Evolutionary conservation across 345 rosid genomes (phyloP).

Genomic region (Mangifera indica): DNA sequence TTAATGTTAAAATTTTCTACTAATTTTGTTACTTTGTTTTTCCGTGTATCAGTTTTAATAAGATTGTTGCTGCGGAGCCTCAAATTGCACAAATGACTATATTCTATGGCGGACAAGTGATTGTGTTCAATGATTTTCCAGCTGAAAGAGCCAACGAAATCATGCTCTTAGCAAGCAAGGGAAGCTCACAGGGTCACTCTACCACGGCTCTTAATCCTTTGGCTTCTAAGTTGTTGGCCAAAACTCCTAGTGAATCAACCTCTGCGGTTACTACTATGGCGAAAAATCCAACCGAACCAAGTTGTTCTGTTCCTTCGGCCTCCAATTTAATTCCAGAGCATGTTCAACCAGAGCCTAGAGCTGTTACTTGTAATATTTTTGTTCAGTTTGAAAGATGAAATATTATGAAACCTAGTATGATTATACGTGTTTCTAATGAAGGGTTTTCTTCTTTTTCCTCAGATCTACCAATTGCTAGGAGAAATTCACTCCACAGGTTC

Average conservation of each 20-base stretch:
- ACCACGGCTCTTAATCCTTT: constrained; percentile 4
- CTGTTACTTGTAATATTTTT: constrained; percentile 52
- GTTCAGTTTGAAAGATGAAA: background rate
- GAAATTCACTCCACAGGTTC: constrained; percentile 93
- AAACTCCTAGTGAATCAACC: constrained; percentile 16
- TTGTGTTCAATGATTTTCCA: constrained; percentile 68
- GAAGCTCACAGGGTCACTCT: constrained; percentile 34
- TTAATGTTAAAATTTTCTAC: background rate
- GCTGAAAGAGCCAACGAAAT: constrained; percentile 80
- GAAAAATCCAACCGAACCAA: constrained; percentile 28
- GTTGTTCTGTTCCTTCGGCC: constrained; percentile 22
- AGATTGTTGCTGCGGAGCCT: constrained; percentile 29
- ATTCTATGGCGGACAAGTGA: constrained; percentile 77
- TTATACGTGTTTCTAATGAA: constrained; percentile 5
- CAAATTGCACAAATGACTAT: constrained; percentile 73
- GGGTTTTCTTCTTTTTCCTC: constrained; percentile 8
- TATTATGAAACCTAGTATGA: background rate
- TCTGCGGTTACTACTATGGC: background rate
- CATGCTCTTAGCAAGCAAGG: constrained; percentile 59
- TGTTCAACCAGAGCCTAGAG: constrained; percentile 32
- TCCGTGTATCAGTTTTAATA: constrained; percentile 24
- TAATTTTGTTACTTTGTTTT: constrained; percentile 15
- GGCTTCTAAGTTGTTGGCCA: background rate
- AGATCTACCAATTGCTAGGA: constrained; percentile 92
- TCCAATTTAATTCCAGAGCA: constrained; percentile 36